Base-by-base conservation (phyloP, 306 rosid species). In the Vachellia pachyceras region DNA sequence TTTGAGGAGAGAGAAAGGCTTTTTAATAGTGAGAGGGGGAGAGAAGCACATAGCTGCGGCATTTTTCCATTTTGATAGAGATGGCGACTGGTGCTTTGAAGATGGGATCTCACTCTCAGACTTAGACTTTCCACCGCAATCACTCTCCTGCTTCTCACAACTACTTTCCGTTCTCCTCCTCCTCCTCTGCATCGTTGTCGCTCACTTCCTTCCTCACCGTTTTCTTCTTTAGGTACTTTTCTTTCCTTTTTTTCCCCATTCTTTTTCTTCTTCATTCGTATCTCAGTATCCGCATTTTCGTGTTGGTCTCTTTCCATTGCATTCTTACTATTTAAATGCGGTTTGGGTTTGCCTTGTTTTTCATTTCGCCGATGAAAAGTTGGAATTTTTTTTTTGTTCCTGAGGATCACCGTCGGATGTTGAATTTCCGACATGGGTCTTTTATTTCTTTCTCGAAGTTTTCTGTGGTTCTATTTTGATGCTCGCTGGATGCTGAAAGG, bases 101-200 rank as follows among this genome's bases (percentile, higher is more conserved):
- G 87, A 88, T 85, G 91, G 82, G 90, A 86, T 89, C 90, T 85
- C 83, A 85, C 82, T 76, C 85, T 84, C 81, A 79, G 52, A 45
- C 75, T 70, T 45, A 70, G 75, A 72, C 76, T 47, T 35, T 4
- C 80, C 86, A 86, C 82, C 89, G 75, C 77, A 88, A 80, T 83
- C 84, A 79, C 65, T 42, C 72, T 69, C 17, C n/a, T 69, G 22
- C 74, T 81, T 36, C 68, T 79, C 77, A 81, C 85, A 57, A 72
- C 90, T 75, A 78, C 84, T 75, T 65, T 69, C 76, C 72, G 64
- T 77, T 79, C 77, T 80, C 33, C 2, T 29, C 52, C 11, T 42
- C 54, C 74, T 20, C 20, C 10, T n/a, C 82, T 45, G 50, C 78
- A 3, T 41, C 76, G 22, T 29, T 47, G 5, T 25, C 61, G 65